Base-by-base conservation (phyloP, 2,329 filamentous ascomycete genomes). In the Mariannaea elegans region DNA sequence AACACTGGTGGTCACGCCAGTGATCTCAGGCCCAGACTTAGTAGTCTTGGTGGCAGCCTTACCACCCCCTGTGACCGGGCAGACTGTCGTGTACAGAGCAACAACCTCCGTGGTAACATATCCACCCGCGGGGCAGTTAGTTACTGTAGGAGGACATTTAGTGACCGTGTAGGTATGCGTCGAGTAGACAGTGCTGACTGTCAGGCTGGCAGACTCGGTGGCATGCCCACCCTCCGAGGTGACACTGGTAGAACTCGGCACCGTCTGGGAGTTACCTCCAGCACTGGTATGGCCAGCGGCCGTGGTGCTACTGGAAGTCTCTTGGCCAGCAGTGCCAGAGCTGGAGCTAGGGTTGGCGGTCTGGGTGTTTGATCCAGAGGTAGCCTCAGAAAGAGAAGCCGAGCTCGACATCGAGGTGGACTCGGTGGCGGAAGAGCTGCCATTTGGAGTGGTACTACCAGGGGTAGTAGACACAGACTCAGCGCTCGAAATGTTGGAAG, bases 111-210 rank as follows among this genome's bases (percentile, higher is more conserved):
- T 81, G 14, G 74, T 76, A 32, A 80, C 72, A 31, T 74, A 68
- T 32, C 72, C 66, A 31, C 68, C 68, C 2, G 62, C 71, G 10
- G 78, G 76, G 68, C 77, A 80, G 74, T 78, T 68, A 31, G 68
- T 71, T 3, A 80, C 72, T 14, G 70, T 69, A 14, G 84, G 76
- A 46, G 78, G 80, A 73, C 85, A 87, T 38, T 81, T 82, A 69
- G 82, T 86, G 73, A 87, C 78, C 65, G 85, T 88, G 63, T 83
- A 78, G 63, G 85, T 69, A 13, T 65, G 65, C 16, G 76, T 80
- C 49, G 74, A 75, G 69, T 73, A 79, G 51, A 81, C 71, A n/a
- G 76, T 77, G 53, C 75, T 78, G 23, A 64, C 69, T 13, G 62
- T 65, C 44, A 67, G 32, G 53, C 63, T 64, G 47, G 58, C 39